Conservation (phyloP, 805 yeast species). For the Wickerhamiella sergipiensis region DNA sequence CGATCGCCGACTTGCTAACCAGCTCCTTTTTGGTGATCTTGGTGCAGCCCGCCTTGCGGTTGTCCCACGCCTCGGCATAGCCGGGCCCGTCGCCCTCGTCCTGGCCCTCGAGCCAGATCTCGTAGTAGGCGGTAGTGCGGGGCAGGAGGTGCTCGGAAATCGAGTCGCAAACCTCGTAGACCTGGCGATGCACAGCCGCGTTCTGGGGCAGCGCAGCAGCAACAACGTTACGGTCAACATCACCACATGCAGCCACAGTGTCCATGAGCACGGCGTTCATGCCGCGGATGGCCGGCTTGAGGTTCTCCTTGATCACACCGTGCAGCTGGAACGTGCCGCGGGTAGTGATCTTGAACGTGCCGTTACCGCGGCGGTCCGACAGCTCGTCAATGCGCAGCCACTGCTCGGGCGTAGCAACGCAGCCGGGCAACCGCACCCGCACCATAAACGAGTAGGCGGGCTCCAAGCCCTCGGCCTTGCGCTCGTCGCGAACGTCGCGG, state of each 20-base stretch:
- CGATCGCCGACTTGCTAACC: slow-evolving; percentile 77
- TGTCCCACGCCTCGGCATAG: slow-evolving; percentile 51
- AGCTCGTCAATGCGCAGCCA: slow-evolving; percentile 78
- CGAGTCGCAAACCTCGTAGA: slow-evolving; percentile 44
- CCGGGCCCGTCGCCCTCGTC: slow-evolving; percentile 58
- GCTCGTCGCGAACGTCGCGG: slow-evolving; percentile 85
- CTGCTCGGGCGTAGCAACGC: slow-evolving; percentile 73
- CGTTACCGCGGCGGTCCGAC: slow-evolving; percentile 72
- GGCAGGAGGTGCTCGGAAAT: slow-evolving; percentile 81
- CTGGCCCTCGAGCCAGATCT: slow-evolving; percentile 85
- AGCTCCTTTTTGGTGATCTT: slow-evolving; percentile 60
- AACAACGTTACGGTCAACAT: slow-evolving; percentile 93
- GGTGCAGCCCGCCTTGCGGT: slow-evolving; percentile 60
- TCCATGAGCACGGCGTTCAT: slow-evolving; percentile 86
- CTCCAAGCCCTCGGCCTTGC: slow-evolving; percentile 84
- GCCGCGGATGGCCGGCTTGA: slow-evolving; percentile 83
- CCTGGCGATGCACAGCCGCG: slow-evolving; percentile 66
- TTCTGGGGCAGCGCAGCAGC: slow-evolving; percentile 79
- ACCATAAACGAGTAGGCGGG: slow-evolving; percentile 97
- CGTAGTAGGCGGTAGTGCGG: slow-evolving; percentile 88
- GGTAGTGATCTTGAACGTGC: slow-evolving; percentile 86
- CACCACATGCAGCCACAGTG: slow-evolving; percentile 97
- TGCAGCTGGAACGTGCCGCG: slow-evolving; percentile 96
- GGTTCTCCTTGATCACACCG: slow-evolving; percentile 80
- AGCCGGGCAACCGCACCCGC: slow-evolving; percentile 90